Conservation (phyloP, 768 basidiomycete genomes). For the Suillus placidus region DNA sequence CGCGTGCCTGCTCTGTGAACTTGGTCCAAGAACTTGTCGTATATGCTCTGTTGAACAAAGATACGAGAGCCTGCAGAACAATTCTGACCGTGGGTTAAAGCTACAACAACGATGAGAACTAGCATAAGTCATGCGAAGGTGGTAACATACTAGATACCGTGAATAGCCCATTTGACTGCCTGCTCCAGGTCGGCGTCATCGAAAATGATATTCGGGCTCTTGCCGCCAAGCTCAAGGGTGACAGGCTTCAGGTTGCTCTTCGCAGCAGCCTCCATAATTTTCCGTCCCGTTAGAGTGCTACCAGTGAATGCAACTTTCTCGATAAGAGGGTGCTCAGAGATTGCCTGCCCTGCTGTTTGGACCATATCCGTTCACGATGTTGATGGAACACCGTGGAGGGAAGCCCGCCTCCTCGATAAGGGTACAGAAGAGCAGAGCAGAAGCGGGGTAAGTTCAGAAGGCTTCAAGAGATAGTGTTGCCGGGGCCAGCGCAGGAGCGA, state of each 20-base stretch:
- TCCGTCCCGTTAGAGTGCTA: slow-evolving; percentile 76
- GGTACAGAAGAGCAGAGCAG: slow-evolving; percentile 53
- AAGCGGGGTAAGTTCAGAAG: slow-evolving; percentile 80
- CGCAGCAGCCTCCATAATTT: slow-evolving; percentile 78
- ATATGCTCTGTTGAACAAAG: slow-evolving; percentile 57
- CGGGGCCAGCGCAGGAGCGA: slow-evolving; percentile 77
- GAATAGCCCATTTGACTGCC: slow-evolving; percentile 70
- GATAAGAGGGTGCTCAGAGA: slow-evolving; percentile 64
- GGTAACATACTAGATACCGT: slow-evolving; percentile 69
- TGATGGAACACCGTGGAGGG: slow-evolving; percentile 77
- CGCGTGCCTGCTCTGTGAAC: slow-evolving; percentile 40
- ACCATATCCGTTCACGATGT: slow-evolving; percentile 77
- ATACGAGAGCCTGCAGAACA: slow-evolving; percentile 61
- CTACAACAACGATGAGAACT: slow-evolving; percentile 27
- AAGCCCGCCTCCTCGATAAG: slow-evolving; percentile 72
- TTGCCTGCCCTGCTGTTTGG: slow-evolving; percentile 67
- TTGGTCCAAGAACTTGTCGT: slow-evolving; percentile 56
- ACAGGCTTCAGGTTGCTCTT: slow-evolving; percentile 82
- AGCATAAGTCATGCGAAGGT: not conserved
- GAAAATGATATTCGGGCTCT: slow-evolving; percentile 52
- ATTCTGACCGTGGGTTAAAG: slow-evolving; percentile 47
- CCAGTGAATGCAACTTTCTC: slow-evolving; percentile 87
- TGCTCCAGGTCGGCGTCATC: slow-evolving; percentile 50
- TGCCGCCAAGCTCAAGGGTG: slow-evolving; percentile 60
- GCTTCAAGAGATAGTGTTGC: slow-evolving; percentile 81